A percentile compares a stretch with the other conserved stretches of the same genome.
phyloP scores from a whole-genome alignment of 2,329 filamentous ascomycete species.

The Beauveria medogensis region DNA sequence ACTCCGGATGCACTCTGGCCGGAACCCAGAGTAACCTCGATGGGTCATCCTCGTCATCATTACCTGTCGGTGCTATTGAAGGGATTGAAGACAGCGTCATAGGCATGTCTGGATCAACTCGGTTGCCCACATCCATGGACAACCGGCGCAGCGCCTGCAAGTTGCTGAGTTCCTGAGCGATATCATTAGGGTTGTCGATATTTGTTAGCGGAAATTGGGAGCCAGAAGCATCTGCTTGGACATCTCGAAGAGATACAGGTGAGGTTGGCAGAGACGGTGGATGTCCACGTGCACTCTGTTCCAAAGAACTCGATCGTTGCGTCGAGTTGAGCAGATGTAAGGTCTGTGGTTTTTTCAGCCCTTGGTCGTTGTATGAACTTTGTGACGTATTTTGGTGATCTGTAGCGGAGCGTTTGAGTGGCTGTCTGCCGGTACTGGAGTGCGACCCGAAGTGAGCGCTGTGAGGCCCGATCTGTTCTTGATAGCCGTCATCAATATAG shows the following conservation, averaged over 20 bases:
- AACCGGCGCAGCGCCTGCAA: conserved; percentile 82
- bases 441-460: conserved; percentile 24
- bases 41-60: conserved; percentile 78
- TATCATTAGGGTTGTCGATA: conserved; percentile 80
- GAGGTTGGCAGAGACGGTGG: conserved; percentile 37
- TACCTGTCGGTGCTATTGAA: conserved; percentile 60
- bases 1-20: conserved; percentile 84
- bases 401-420: conserved; percentile 37
- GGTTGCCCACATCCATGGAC: conserved; percentile 86
- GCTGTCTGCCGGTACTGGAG: conserved; percentile 30
- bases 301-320: conserved; percentile 34
- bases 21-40: conserved; percentile 93
- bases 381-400: conserved; percentile 29
- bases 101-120: conserved; percentile 65
- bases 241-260: conserved; percentile 40
- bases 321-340: conserved; percentile 30
- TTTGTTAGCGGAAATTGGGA: conserved; percentile 75
- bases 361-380: conserved; percentile 24
- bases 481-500: conserved; percentile 54
- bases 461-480: conserved; percentile 35
- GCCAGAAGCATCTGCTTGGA: conserved; percentile 52
- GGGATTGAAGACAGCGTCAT: conserved; percentile 62
- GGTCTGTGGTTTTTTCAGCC: conserved; percentile 36
- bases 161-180: conserved; percentile 88
- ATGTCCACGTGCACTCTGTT: conserved; percentile 34